Evolutionary conservation across 148 eudicot genomes (phyloP), one percentile per base, ranked within the genome.

Genomic region (Persicaria tinctoria): DNA sequence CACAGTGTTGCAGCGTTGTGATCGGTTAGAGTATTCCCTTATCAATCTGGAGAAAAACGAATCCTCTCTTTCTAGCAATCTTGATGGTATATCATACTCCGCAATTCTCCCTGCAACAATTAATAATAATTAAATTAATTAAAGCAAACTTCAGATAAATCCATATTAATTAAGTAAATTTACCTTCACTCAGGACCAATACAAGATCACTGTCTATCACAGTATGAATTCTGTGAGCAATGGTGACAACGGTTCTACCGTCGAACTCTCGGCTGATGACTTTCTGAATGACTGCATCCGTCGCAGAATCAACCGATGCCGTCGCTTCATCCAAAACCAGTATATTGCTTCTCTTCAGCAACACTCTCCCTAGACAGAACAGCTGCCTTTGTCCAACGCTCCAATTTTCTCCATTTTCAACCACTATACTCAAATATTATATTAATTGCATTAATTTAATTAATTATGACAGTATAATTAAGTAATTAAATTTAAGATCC

Each of bases 101-200:
- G 96, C 96, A 51, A 92, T 76, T 85, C 89, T 77, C 87, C 98
- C 98, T 95, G 98, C 23, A 46, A 56, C 53, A 70, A 20, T 32
- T 72, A 16, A 48, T 18, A 51, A 47, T 44, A n/a, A n/a, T n/a
- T n/a, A n/a, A n/a, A n/a, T 8, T 47, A n/a, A 44, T 9, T 10
- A 46, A 12, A 18, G 9, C 32, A 20, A 53, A 59, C 5, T 51
- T 1, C 11, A 66, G 8, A 16, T 10, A 2, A 4, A 16, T 10
- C 11, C 13, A 53, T 53, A 53, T 53, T 9, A 53, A 16, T 53
- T 6, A 17, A 66, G n/a, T 20, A 32, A 5, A 5, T 16, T 79
- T 92, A 95, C 98, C 97, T 7, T 95, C 98, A 81, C 86, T 89
- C n/a, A 95, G 93, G 81, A 95, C 94, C 79, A 73, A 9, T 7